A percentile compares a stretch with the other conserved stretches of the same genome.
phyloP scores from a whole-genome alignment of 202 grass and related monocot genomes.

The Eragrostis tef region DNA sequence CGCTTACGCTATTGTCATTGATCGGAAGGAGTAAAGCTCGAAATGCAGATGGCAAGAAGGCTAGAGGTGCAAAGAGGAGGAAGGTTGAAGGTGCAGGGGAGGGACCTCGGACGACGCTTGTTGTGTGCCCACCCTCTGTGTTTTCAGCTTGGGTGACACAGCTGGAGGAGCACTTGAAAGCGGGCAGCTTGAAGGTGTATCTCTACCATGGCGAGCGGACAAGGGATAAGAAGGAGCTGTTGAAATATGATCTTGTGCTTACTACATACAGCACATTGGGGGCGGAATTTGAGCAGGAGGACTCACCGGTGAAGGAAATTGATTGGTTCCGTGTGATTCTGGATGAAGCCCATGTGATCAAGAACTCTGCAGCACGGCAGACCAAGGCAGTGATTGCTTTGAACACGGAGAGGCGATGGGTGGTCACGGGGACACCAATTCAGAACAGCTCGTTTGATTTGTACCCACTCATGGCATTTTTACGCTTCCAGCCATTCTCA shows the following conservation, averaged over 20 bases:
- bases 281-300: slow-evolving; percentile 57
- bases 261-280: slow-evolving; percentile 76
- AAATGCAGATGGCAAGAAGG: slow-evolving; percentile 43
- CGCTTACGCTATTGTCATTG: slow-evolving; percentile 77
- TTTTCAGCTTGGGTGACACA: slow-evolving; percentile 95
- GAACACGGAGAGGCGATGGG: slow-evolving; percentile 81
- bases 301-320: slow-evolving; percentile 68
- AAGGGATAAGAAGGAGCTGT: slow-evolving; percentile 57
- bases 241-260: slow-evolving; percentile 85
- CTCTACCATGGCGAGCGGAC: slow-evolving; percentile 86
- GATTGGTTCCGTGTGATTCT: slow-evolving; percentile 85
- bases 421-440: slow-evolving; percentile 89
- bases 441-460: slow-evolving; percentile 94
- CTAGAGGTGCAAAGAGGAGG: slow-evolving; percentile 54
- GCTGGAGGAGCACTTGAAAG: slow-evolving; percentile 73
- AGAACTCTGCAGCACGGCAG: slow-evolving; percentile 78
- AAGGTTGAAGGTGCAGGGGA: slow-evolving; percentile 51
- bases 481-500: slow-evolving; percentile 82
- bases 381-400: slow-evolving; percentile 86
- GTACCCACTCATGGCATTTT: slow-evolving; percentile 82
- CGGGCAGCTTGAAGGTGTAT: slow-evolving; percentile 75
- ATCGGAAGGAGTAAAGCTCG: slow-evolving; percentile 59
- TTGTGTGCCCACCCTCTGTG: slow-evolving; percentile 83
- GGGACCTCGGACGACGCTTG: slow-evolving; percentile 53
- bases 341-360: slow-evolving; percentile 94